Conservation (phyloP, 352 stramenopile species). For the Phytophthora syringae region DNA sequence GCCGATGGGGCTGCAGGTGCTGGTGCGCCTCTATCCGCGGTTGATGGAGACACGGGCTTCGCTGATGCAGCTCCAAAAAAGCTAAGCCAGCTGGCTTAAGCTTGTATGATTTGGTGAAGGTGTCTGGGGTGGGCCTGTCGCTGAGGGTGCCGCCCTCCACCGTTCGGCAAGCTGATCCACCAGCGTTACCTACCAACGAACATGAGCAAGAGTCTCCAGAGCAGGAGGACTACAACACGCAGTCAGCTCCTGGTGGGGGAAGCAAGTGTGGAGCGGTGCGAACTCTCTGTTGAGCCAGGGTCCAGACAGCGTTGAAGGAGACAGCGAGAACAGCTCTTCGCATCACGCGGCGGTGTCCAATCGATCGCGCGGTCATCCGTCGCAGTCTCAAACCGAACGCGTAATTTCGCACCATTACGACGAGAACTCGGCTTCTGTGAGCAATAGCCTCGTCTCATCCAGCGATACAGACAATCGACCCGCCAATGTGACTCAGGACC, state of each 20-base stretch:
- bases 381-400: conserved; percentile 1
- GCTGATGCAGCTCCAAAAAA: conserved; percentile 8
- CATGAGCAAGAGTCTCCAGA: conserved; percentile 1
- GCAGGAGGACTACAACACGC: not conserved
- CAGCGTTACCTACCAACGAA: conserved; percentile 13
- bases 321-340: not conserved
- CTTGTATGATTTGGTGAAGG: conserved; percentile 53
- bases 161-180: conserved; percentile 9
- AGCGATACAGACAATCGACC: conserved; percentile 1
- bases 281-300: not conserved
- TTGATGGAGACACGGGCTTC: conserved; percentile 4
- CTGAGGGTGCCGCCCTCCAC: conserved; percentile 6
- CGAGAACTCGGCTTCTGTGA: conserved; percentile 28
- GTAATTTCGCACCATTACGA: conserved; percentile 6
- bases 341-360: not conserved
- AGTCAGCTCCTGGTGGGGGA: not conserved
- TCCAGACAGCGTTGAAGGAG: conserved; percentile 6
- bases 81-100: conserved; percentile 38
- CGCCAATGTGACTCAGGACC: conserved; percentile 11
- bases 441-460: conserved; percentile 34
- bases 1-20: not conserved
- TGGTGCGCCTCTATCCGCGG: conserved; percentile 7
- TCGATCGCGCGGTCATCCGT: not conserved
- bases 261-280: conserved; percentile 6
- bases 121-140: conserved; percentile 22